Conservation (phyloP, 73 alveolate species). For the Paramecium caudatum region DNA sequence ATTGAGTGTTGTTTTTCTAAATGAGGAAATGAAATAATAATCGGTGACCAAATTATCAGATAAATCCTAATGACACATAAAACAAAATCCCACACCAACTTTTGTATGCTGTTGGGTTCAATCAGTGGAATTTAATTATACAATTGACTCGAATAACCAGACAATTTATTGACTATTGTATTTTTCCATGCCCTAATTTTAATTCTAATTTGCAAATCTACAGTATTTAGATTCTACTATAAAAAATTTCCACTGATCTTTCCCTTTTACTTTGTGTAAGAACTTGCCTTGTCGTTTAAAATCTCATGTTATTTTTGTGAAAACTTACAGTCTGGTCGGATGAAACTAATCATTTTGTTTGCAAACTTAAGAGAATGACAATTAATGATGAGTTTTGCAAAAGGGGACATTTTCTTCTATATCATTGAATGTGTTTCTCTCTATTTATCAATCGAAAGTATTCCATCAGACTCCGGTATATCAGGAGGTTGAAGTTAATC, state of each 20-base stretch:
- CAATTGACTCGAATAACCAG: background rate
- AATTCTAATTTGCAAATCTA: conserved; percentile 20
- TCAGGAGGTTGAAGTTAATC: conserved; percentile 4
- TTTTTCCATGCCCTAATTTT: conserved; percentile 26
- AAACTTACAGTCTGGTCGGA: conserved; percentile 35
- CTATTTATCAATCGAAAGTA: background rate
- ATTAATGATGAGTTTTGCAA: background rate
- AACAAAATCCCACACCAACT: conserved; percentile 53
- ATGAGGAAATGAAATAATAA: conserved; percentile 8
- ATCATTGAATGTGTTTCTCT: background rate
- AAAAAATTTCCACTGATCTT: conserved; percentile 36
- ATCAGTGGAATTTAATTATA: conserved; percentile 54
- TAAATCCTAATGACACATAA: conserved; percentile 38
- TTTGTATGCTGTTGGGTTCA: conserved; percentile 1
- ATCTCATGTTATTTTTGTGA: conserved; percentile 8
- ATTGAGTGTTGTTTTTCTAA: conserved; percentile 1
- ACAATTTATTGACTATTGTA: background rate
- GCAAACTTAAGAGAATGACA: conserved; percentile 46
- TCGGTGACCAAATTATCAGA: background rate
- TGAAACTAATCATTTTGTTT: conserved; percentile 34
- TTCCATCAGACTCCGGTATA: conserved; percentile 39
- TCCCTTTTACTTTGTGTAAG: background rate
- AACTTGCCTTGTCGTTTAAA: conserved; percentile 42
- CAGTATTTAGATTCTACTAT: background rate
- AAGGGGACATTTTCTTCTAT: background rate